A percentile compares a stretch with the other conserved stretches of the same genome.
Conservation (phyloP, 164 flowering plant genomes). For the Sedum album region DNA sequence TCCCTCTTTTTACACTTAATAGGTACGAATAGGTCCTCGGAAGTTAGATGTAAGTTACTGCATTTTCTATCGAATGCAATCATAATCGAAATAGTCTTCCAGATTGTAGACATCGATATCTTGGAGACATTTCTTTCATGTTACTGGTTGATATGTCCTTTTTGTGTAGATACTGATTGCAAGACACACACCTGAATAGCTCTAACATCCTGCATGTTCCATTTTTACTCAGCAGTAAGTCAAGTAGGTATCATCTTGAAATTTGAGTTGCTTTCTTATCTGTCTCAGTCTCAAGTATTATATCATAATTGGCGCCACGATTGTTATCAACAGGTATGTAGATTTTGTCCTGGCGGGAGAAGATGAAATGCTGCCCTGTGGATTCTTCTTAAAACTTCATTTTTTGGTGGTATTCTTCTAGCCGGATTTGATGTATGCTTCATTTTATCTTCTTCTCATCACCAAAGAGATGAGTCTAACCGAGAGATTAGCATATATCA, state of each 20-base stretch:
- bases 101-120: neutral
- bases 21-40: too few relatives aligned
- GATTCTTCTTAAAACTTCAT: constrained; percentile 72
- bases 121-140: neutral
- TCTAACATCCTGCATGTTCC: constrained; percentile 82
- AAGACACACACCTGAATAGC: constrained; percentile 84
- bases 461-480: constrained; percentile 51
- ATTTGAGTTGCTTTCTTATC: neutral
- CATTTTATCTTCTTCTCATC: constrained; percentile 73
- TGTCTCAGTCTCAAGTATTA: too few relatives aligned
- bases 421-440: constrained; percentile 90
- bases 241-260: neutral
- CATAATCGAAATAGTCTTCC: neutral
- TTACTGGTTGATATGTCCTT: constrained; percentile 84
- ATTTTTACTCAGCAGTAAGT: constrained; percentile 85
- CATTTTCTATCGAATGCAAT: neutral
- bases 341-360: constrained; percentile 70
- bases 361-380: constrained; percentile 87
- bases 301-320: too few relatives aligned
- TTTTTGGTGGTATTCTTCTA: constrained; percentile 79
- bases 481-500: neutral
- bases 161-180: constrained; percentile 73
- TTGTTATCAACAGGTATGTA: constrained; percentile 51
- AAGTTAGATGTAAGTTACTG: constrained; percentile 22
- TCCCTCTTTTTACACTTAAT: too few relatives aligned